Evolutionary conservation across 768 basidiomycete species (phyloP).

Genomic region (Lactarius indigo): DNA sequence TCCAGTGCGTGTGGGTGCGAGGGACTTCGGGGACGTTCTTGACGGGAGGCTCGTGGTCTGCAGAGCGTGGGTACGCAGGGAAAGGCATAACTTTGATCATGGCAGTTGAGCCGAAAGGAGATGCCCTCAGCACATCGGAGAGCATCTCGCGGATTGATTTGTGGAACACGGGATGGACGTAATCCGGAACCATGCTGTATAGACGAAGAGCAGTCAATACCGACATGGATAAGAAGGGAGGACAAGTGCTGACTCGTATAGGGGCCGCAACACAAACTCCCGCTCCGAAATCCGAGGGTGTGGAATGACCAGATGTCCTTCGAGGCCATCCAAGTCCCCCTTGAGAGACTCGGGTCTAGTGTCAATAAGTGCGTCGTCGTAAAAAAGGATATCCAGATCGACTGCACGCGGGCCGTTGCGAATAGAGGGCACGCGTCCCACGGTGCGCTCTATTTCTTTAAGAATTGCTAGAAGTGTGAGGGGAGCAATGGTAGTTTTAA

Average conservation of each 20-base stretch:
- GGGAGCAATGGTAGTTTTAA: conserved; percentile 71
- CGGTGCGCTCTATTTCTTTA: conserved; percentile 66
- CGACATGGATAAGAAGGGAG: background rate
- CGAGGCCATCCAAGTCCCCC: conserved; percentile 47
- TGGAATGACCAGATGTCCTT: conserved; percentile 75
- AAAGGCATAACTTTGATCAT: conserved; percentile 79
- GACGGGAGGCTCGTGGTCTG: conserved; percentile 24
- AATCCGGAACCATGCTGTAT: conserved; percentile 74
- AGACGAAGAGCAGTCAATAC: background rate
- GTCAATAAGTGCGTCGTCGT: conserved; percentile 58
- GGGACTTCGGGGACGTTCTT: conserved; percentile 13
- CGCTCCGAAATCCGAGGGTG: conserved; percentile 79
- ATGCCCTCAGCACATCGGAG: conserved; percentile 35
- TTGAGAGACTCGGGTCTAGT: conserved; percentile 44
- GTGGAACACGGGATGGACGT: conserved; percentile 57
- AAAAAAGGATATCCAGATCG: conserved; percentile 85
- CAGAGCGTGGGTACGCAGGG: conserved; percentile 47
- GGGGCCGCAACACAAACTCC: conserved; percentile 87
- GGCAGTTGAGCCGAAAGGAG: conserved; percentile 36
- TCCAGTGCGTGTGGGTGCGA: conserved; percentile 50
- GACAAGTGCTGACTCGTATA: conserved; percentile 70
- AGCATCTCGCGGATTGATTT: conserved; percentile 49
- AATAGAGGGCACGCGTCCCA: conserved; percentile 77
- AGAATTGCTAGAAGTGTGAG: conserved; percentile 53
- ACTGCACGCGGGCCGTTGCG: conserved; percentile 86